phyloP scores from a whole-genome alignment of 108 stramenopile genomes.

The Skeletonema costatum region DNA sequence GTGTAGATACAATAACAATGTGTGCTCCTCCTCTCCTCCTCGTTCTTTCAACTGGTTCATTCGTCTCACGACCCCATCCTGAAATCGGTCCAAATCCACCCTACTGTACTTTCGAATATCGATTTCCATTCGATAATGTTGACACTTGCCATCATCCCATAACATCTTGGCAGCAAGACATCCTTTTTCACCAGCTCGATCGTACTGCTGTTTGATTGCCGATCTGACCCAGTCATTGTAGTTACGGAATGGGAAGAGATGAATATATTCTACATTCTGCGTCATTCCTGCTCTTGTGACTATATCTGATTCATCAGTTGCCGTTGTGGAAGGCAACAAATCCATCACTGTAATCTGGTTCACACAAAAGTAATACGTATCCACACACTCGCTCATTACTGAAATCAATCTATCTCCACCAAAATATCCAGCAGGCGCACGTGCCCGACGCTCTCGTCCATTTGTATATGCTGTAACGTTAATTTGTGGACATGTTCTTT shows the following conservation, averaged over 20 bases:
- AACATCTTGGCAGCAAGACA: conserved; percentile 4
- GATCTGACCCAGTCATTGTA: conserved; percentile 37
- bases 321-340: conserved; percentile 4
- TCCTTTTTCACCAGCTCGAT: conserved; percentile 22
- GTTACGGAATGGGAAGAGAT: conserved; percentile 42
- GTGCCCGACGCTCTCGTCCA: not conserved
- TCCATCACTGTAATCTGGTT: conserved; percentile 18
- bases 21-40: conserved; percentile 9
- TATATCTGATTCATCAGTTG: not conserved
- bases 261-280: conserved; percentile 11
- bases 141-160: conserved; percentile 5
- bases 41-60: conserved; percentile 12
- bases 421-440: conserved; percentile 10
- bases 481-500: conserved; percentile 12
- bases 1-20: conserved; percentile 29
- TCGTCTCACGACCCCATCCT: conserved; percentile 10
- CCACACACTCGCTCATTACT: conserved; percentile 8
- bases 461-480: not conserved
- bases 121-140: conserved; percentile 28
- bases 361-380: conserved; percentile 37
- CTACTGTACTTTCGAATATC: conserved; percentile 38
- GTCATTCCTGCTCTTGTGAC: not conserved
- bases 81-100: conserved; percentile 18
- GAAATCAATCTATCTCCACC: conserved; percentile 11
- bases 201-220: conserved; percentile 41